Conservation (phyloP, 257 asterid genomes). For the Nicotiana benthamiana region DNA sequence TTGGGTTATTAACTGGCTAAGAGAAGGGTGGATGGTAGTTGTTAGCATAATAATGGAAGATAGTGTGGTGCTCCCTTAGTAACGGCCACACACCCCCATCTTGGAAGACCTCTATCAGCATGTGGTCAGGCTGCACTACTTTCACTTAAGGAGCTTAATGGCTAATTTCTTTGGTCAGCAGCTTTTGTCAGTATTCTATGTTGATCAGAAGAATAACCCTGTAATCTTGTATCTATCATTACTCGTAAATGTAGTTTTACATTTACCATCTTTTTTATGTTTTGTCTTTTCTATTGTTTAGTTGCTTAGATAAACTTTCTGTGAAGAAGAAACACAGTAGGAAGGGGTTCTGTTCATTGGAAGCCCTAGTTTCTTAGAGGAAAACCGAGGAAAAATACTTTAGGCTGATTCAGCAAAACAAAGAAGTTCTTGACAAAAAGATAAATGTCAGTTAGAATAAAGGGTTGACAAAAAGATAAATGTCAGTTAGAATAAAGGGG, state of each 20-base stretch:
- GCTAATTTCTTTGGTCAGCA: not conserved
- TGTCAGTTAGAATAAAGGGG: no score
- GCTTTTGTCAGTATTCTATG: not conserved
- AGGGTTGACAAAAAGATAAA: no score
- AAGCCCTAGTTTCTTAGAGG: no score
- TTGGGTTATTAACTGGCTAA: no score
- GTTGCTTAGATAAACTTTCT: not conserved
- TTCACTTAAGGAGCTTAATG: not conserved
- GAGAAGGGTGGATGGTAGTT: no score
- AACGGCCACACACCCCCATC: not conserved
- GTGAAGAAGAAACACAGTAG: not conserved
- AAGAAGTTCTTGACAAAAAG: no score
- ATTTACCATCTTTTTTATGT: not conserved
- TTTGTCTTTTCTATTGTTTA: not conserved
- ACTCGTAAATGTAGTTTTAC: not conserved
- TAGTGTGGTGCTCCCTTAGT: not conserved
- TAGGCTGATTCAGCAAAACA: no score
- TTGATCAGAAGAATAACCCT: not conserved
- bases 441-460: no score
- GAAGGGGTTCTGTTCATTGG: no score
- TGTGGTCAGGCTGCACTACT: not conserved
- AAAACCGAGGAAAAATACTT: no score
- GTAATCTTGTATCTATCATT: not conserved
- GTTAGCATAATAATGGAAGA: not conserved
- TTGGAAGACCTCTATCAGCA: not conserved